Evolutionary conservation across 2,329 filamentous ascomycete species (phyloP).

Genomic region (Nigrograna mackinnonii): DNA sequence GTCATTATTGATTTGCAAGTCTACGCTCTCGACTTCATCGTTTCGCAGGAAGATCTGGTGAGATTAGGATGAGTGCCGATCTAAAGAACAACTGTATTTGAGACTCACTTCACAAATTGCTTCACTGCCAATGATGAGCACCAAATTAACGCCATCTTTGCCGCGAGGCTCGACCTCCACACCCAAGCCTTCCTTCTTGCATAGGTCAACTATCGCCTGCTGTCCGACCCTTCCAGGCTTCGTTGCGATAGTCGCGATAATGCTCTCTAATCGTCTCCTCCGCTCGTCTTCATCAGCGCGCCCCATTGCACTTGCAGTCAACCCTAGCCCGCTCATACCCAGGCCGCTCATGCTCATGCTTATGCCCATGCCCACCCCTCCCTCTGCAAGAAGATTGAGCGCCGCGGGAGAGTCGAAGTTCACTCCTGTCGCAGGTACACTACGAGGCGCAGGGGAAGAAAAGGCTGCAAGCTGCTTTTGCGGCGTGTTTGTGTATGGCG

Average conservation of each 20-base stretch:
- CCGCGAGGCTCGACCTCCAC: slow-evolving; percentile 34
- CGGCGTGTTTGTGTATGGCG: slow-evolving; percentile 39
- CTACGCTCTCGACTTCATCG: slow-evolving; percentile 58
- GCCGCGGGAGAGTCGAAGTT: slow-evolving; percentile 47
- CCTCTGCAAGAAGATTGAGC: slow-evolving; percentile 45
- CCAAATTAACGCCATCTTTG: slow-evolving; percentile 28
- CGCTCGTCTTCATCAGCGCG: slow-evolving; percentile 58
- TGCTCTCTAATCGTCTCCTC: slow-evolving; percentile 58
- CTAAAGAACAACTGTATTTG: slow-evolving; percentile 23
- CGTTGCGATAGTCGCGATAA: slow-evolving; percentile 67
- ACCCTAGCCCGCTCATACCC: slow-evolving; percentile 41
- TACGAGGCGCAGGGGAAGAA: slow-evolving; percentile 47
- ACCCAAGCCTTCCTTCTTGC: slow-evolving; percentile 66
- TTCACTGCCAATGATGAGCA: slow-evolving; percentile 39
- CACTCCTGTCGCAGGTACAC: slow-evolving; percentile 44
- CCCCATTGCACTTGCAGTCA: slow-evolving; percentile 40
- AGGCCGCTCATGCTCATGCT: slow-evolving; percentile 43
- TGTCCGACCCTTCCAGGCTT: slow-evolving; percentile 74
- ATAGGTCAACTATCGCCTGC: slow-evolving; percentile 73
- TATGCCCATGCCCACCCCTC: slow-evolving; percentile 47
- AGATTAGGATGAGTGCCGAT: slow-evolving; percentile 49
- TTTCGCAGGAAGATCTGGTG: slow-evolving; percentile 24
- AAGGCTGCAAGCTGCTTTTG: slow-evolving; percentile 41
- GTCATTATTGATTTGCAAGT: slow-evolving; percentile 66
- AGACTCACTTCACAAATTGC: slow-evolving; percentile 24